These are phyloP conservation scores for Berkeleyomyces rouxiae DNA, from an alignment of 2,329 filamentous ascomycete genomes.

Conservation along the genomic window DNA sequence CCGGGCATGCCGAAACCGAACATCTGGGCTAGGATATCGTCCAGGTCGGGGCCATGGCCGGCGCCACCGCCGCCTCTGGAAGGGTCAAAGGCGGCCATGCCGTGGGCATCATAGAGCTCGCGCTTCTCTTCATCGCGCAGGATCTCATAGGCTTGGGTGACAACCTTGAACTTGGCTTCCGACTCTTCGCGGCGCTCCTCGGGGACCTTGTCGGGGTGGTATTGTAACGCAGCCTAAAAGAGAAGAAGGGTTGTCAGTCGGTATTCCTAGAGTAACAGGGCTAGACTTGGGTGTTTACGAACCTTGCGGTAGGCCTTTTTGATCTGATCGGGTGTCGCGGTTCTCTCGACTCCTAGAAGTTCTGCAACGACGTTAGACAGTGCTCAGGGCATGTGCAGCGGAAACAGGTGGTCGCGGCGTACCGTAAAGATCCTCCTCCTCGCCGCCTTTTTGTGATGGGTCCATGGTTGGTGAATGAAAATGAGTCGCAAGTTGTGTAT, in stretches of 20 bases:
- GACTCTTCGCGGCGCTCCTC: conserved; percentile 71
- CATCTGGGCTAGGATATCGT: conserved; percentile 89
- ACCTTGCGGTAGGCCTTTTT: conserved; percentile 96
- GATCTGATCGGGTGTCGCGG: conserved; percentile 62
- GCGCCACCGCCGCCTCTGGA: conserved; percentile 39
- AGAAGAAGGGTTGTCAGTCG: conserved; percentile 8
- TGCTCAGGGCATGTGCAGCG: not conserved
- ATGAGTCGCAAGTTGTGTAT: not conserved
- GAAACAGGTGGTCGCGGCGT: conserved; percentile 16
- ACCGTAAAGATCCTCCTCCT: conserved; percentile 47
- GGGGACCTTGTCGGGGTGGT: conserved; percentile 91
- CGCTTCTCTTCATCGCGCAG: conserved; percentile 91
- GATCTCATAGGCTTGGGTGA: conserved; percentile 93
- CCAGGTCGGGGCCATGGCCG: conserved; percentile 53
- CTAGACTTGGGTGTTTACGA: conserved; percentile 12
- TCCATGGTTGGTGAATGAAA: not conserved
- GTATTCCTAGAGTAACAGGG: not conserved
- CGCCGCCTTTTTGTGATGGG: conserved; percentile 15
- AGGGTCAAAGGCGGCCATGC: conserved; percentile 89
- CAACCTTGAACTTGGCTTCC: conserved; percentile 81
- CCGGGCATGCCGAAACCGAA: conserved; percentile 55
- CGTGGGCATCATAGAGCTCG: conserved; percentile 78
- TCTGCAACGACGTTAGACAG: conserved; percentile 31
- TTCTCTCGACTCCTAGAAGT: conserved; percentile 58
- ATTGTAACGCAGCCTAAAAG: conserved; percentile 59